Conservation (phyloP, 164 flowering plant species). For the grape (Vitis vinifera) region ASM3070453v1 NC_081815.1:7549501-7550000, state of each 20-base stretch:
- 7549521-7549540: too few relatives aligned
- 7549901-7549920: conserved; percentile 59
- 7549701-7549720: conserved; percentile 71
- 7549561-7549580: too few relatives aligned
- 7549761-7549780: conserved; percentile 37
- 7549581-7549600: too few relatives aligned
- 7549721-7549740: conserved; percentile 65
- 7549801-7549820: background rate
- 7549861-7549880: conserved; percentile 25
- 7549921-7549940: conserved; percentile 21
- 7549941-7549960: conserved; percentile 6
- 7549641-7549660: too few relatives aligned
- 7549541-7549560: too few relatives aligned
- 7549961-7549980: conserved; percentile 9
- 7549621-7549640: too few relatives aligned
- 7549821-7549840: conserved; percentile 37
- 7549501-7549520: too few relatives aligned
- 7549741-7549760: conserved; percentile 47
- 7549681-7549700: conserved; percentile 25
- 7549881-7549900: conserved; percentile 49
- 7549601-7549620: too few relatives aligned
- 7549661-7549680: background rate
- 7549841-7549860: conserved; percentile 66
- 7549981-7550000: conserved; percentile 5
- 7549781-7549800: conserved; percentile 8